Evolutionary conservation across 2,329 filamentous ascomycete genomes (phyloP).

Genomic region (Microcyclosporella mali): DNA sequence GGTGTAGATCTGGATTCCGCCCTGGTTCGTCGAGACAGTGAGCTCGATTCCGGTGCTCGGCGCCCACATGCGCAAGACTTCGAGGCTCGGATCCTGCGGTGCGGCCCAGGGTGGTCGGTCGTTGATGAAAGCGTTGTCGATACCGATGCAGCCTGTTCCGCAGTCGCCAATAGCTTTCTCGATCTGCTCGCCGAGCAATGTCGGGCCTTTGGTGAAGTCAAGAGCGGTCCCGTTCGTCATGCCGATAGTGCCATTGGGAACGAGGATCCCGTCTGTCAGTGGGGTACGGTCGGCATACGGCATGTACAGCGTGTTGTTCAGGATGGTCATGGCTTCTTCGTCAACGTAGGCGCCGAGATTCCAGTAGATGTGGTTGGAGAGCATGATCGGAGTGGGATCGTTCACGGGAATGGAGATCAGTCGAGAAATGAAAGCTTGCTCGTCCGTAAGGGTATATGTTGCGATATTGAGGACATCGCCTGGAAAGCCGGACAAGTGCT

Average conservation of each 20-base stretch:
- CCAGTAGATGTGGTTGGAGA: constrained; percentile 72
- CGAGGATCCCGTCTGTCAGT: constrained; percentile 25
- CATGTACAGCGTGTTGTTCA: constrained; percentile 68
- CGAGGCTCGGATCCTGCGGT: constrained; percentile 21
- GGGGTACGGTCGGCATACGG: constrained; percentile 51
- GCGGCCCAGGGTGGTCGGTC: constrained; percentile 22
- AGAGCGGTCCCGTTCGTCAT: constrained; percentile 34
- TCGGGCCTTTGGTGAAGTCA: constrained; percentile 24
- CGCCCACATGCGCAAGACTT: constrained; percentile 22
- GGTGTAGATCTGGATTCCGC: constrained; percentile 29
- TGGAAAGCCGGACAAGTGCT: constrained; percentile 69
- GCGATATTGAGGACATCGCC: constrained; percentile 69
- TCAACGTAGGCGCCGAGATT: constrained; percentile 76
- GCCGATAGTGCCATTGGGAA: constrained; percentile 36
- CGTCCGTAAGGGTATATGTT: constrained; percentile 63
- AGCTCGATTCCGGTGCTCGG: constrained; percentile 28
- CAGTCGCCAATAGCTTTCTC: constrained; percentile 43
- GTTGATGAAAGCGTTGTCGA: constrained; percentile 53
- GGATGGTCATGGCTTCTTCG: constrained; percentile 56
- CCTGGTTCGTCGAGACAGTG: constrained; percentile 25
- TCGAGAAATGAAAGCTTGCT: constrained; percentile 62
- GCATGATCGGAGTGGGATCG: constrained; percentile 76
- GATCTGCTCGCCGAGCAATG: constrained; percentile 22
- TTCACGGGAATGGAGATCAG: constrained; percentile 66
- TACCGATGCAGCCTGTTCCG: constrained; percentile 74